These are phyloP conservation scores for Acacia pycnantha DNA, from an alignment of 331 rosid species.

Conservation along the genomic window DNA sequence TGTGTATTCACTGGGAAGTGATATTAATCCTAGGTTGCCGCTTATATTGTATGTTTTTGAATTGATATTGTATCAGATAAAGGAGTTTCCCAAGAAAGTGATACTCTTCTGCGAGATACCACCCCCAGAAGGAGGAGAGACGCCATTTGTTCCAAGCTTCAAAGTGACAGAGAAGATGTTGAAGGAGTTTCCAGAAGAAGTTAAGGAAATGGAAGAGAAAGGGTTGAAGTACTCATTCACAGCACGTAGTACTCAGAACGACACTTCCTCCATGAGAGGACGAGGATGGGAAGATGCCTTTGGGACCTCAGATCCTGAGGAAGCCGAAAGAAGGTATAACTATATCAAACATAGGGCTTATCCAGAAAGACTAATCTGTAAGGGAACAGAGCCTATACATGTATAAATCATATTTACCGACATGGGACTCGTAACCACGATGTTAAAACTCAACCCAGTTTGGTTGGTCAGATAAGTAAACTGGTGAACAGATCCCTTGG, in stretches of 20 bases:
- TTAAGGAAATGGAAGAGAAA: constrained; percentile 50
- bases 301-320: constrained; percentile 54
- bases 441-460: no score
- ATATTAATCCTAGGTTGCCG: neutral
- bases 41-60: neutral
- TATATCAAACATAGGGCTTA: neutral
- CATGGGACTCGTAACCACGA: no score
- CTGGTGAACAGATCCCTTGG: no score
- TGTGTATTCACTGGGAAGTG: neutral
- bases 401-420: no score
- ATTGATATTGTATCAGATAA: constrained; percentile 30
- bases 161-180: constrained; percentile 50
- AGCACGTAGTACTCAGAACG: constrained; percentile 40
- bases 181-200: constrained; percentile 56
- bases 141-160: constrained; percentile 66
- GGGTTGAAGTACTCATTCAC: constrained; percentile 56
- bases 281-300: constrained; percentile 88
- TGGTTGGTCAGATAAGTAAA: no score
- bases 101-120: constrained; percentile 57
- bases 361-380: no score
- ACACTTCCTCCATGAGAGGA: constrained; percentile 72
- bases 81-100: constrained; percentile 47
- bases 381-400: no score
- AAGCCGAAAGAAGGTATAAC: constrained; percentile 64
- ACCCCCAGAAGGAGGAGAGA: constrained; percentile 59